Percentiles rank a stretch among this genome's conserved stretches.
phyloP scores from a whole-genome alignment of 2,329 filamentous ascomycete species.

The Aspergillus fumigatiaffinis region DNA sequence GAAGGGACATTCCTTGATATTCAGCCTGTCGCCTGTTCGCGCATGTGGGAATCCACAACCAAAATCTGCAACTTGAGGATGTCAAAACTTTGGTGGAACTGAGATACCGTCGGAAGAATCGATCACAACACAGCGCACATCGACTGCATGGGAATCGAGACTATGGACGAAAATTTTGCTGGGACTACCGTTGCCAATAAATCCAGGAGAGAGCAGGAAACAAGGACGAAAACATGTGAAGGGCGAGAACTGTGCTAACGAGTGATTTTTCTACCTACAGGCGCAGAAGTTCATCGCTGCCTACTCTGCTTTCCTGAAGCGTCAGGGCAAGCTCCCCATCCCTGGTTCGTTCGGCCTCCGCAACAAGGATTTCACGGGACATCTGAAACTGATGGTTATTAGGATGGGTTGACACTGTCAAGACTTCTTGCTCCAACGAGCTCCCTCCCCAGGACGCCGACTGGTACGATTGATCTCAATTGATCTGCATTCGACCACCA shows the following conservation, averaged over 20 bases:
- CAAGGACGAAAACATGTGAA: not conserved
- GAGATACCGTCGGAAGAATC: not conserved
- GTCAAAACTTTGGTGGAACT: not conserved
- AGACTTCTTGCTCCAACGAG: slow-evolving; percentile 95
- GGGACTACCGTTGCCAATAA: not conserved
- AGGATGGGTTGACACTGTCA: slow-evolving; percentile 99
- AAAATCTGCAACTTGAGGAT: not conserved
- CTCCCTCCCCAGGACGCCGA: slow-evolving; percentile 96
- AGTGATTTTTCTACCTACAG: slow-evolving; percentile 31
- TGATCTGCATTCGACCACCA: not conserved
- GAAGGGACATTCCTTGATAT: not conserved
- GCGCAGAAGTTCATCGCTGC: slow-evolving; percentile 66
- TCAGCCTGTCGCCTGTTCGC: not conserved
- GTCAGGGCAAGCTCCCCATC: slow-evolving; percentile 67
- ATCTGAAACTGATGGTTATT: not conserved
- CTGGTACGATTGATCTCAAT: slow-evolving; percentile 66
- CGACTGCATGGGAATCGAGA: not conserved
- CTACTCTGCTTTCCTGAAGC: slow-evolving; percentile 68
- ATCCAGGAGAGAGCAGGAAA: not conserved
- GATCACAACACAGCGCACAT: not conserved
- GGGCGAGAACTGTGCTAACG: slow-evolving; percentile 8
- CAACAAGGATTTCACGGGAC: not conserved
- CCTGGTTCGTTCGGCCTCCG: slow-evolving; percentile 52
- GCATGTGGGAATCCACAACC: not conserved
- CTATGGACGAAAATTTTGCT: not conserved